Conservation (phyloP, 805 yeast species). For the Yarrowia keelungensis region DNA sequence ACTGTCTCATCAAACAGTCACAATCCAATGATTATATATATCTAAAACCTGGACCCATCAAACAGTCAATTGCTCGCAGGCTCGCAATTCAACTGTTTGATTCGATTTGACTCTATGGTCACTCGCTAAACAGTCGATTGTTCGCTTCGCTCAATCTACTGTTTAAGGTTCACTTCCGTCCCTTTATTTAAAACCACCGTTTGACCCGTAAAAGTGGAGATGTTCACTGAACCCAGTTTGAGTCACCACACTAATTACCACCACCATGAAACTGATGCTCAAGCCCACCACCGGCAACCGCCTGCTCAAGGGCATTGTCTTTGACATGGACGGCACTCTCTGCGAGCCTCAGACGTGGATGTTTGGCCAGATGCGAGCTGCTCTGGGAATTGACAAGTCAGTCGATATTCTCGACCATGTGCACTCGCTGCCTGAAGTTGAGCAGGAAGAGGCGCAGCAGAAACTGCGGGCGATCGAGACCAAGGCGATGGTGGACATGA, state of each 20-base stretch:
- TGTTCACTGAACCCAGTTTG: no score
- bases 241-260: no score
- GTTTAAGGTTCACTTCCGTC: no score
- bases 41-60: no score
- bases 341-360: constrained; percentile 67
- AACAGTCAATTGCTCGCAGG: no score
- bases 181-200: background rate
- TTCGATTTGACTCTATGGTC: no score
- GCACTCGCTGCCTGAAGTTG: constrained; percentile 53
- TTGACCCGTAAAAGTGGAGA: background rate
- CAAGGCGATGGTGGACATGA: constrained; percentile 67
- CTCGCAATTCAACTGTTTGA: no score
- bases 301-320: constrained; percentile 60
- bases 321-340: constrained; percentile 84
- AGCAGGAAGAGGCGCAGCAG: constrained; percentile 55
- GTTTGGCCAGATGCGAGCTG: constrained; percentile 66
- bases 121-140: no score
- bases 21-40: no score
- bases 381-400: constrained; percentile 57
- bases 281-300: constrained; percentile 20
- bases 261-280: constrained; percentile 22
- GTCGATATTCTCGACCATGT: constrained; percentile 64
- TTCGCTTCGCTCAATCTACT: no score
- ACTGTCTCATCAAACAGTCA: no score
- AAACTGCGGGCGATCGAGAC: constrained; percentile 62